phyloP scores from a whole-genome alignment of 2,329 filamentous ascomycete species.

The Pseudogymnoascus sp. region DNA sequence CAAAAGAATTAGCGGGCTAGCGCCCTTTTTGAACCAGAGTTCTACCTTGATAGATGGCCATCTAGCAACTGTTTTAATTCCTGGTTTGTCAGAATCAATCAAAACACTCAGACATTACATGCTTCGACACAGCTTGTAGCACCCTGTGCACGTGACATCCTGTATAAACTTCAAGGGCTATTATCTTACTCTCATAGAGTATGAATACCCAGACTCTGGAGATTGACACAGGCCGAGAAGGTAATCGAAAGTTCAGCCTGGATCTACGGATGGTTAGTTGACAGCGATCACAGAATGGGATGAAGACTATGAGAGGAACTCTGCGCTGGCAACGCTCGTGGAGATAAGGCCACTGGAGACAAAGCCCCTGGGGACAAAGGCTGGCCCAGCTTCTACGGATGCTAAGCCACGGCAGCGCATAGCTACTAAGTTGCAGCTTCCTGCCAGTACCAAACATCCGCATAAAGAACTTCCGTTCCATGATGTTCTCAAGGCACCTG shows the following conservation, averaged over 20 bases:
- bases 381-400: neutral
- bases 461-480: neutral
- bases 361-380: neutral
- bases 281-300: neutral
- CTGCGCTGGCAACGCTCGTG: neutral
- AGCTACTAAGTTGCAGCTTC: neutral
- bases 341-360: neutral
- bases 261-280: neutral
- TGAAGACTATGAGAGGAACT: neutral
- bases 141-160: neutral
- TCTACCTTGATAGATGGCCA: neutral
- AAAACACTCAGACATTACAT: neutral
- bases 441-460: neutral
- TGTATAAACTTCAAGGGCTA: neutral
- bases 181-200: neutral
- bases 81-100: neutral
- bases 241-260: neutral
- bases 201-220: neutral
- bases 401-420: neutral
- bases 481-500: neutral
- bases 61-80: neutral
- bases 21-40: neutral
- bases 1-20: constrained; percentile 1
- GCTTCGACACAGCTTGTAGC: neutral
- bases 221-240: neutral